Base-by-base conservation (phyloP, 75 land plant species). In the Ceratopteris richardii region DNA sequence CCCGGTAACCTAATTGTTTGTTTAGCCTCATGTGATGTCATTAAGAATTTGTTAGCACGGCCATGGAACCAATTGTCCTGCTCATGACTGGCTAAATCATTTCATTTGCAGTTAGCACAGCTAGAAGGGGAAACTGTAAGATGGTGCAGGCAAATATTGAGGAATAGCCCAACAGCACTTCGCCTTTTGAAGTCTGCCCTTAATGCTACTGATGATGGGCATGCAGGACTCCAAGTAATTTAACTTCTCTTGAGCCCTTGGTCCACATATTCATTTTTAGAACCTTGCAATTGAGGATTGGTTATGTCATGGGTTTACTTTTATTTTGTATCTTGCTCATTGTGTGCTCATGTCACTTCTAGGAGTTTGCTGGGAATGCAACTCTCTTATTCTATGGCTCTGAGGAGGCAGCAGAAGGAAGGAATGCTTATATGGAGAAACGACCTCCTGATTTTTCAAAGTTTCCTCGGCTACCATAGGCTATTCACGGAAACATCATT, bases 191-290 rank as follows among this genome's bases (percentile, higher is more conserved):
- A 94, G 62, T 74, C 96, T 50, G 71, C 98, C 39, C 70, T 94
- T 0, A 94, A 94, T 63, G 98, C 98, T 17, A 87, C 84, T 29
- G 98, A 94, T 69, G 98, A 88, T 68, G 90, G 96, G 29, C 96
- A 88, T 71, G 96, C 88, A 54, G 93, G 93, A 25, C 80, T 88
- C 26, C 88, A 84, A 77, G 93, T 88, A 73, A 31, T 1, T 10
- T 30, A 20, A 26, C 25, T n/a, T 17, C 10, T 48, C n/a, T 48
- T 29, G n/a, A n/a, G n/a, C n/a, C n/a, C n/a, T n/a, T n/a, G n/a
- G n/a, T n/a, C n/a, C n/a, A n/a, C n/a, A n/a, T n/a, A n/a, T n/a
- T n/a, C n/a, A n/a, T n/a, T n/a, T n/a, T n/a, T n/a, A n/a, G n/a
- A n/a, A n/a, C n/a, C n/a, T n/a, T n/a, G n/a, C n/a, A n/a, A n/a